Conservation (phyloP, 2,329 filamentous ascomycete species). For the Ilyonectria sp. region DNA sequence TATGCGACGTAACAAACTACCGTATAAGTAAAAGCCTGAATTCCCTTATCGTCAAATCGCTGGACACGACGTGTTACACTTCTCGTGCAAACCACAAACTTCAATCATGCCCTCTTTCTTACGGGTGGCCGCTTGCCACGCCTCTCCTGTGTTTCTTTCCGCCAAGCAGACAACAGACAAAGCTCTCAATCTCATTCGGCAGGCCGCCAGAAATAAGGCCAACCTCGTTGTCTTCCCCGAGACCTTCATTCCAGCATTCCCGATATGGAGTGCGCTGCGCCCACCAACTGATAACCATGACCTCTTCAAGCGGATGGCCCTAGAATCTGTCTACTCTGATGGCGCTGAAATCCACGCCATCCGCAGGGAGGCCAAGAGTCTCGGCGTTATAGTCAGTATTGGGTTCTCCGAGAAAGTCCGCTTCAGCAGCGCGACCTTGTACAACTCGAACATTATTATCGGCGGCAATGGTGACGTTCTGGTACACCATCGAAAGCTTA, state of each 20-base stretch:
- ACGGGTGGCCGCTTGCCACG: too few species aligned
- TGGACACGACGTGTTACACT: too few species aligned
- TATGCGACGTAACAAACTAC: too few species aligned
- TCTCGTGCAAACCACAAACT: too few species aligned
- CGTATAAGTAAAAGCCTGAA: too few species aligned
- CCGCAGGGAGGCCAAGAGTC: slow-evolving; percentile 32
- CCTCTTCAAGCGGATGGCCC: slow-evolving; percentile 63
- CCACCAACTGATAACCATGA: slow-evolving; percentile 64
- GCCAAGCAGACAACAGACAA: too few species aligned
- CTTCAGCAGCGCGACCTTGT: slow-evolving; percentile 62
- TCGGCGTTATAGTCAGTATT: slow-evolving; percentile 55
- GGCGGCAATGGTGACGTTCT: slow-evolving; percentile 59
- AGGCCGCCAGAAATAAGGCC: slow-evolving; percentile 59
- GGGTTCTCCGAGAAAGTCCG: slow-evolving; percentile 65
- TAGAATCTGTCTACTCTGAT: slow-evolving; percentile 61
- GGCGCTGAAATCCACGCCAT: slow-evolving; percentile 62
- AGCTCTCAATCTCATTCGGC: not conserved
- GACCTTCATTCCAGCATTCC: slow-evolving; percentile 67
- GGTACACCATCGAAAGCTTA: slow-evolving; percentile 68
- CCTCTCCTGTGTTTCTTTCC: too few species aligned
- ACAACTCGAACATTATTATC: slow-evolving; percentile 67
- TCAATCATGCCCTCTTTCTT: too few species aligned
- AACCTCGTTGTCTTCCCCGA: slow-evolving; percentile 69
- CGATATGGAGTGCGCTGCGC: slow-evolving; percentile 65
- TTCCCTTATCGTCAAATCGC: too few species aligned